A percentile compares a stretch with the other conserved stretches of the same genome.
These are phyloP conservation scores for Candida michaelii DNA, from an alignment of 805 yeast genomes.

Conservation along the genomic window DNA sequence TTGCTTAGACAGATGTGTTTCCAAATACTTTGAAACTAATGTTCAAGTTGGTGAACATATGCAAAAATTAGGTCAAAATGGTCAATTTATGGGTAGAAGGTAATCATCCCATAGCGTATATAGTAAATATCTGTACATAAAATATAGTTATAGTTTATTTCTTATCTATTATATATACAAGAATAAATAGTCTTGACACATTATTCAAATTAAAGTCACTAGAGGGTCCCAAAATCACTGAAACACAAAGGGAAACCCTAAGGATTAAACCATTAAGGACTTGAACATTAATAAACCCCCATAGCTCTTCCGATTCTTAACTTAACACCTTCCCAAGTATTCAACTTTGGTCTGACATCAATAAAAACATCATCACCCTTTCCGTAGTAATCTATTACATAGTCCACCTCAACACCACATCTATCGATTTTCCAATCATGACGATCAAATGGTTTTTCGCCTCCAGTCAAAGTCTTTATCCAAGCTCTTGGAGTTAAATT, in stretches of 20 bases:
- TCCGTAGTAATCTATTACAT: conserved; percentile 88
- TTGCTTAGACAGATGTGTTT: conserved; percentile 93
- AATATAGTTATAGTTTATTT: too few species aligned
- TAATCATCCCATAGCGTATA: conserved; percentile 8
- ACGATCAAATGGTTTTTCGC: conserved; percentile 85
- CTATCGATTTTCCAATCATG: conserved; percentile 92
- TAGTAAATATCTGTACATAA: neutral
- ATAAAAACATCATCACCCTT: conserved; percentile 61
- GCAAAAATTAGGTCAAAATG: conserved; percentile 48
- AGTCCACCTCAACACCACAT: conserved; percentile 80
- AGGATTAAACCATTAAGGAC: too few species aligned
- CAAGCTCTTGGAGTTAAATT: conserved; percentile 86
- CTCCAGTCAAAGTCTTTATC: conserved; percentile 63
- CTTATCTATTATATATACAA: neutral
- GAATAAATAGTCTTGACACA: neutral
- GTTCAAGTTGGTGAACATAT: conserved; percentile 86
- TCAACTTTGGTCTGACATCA: conserved; percentile 91
- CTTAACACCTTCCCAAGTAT: conserved; percentile 75
- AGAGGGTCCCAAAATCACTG: too few species aligned
- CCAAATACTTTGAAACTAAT: conserved; percentile 91
- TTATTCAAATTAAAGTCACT: too few species aligned
- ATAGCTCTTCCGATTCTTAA: conserved; percentile 62
- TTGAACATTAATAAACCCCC: conserved; percentile 11
- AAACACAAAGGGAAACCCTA: too few species aligned
- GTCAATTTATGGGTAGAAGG: conserved; percentile 43